Percentiles rank a stretch among this genome's conserved stretches.
These are phyloP conservation scores for Liriodendron chinense DNA, from an alignment of 164 flowering plant genomes.

Conservation along the genomic window DNA sequence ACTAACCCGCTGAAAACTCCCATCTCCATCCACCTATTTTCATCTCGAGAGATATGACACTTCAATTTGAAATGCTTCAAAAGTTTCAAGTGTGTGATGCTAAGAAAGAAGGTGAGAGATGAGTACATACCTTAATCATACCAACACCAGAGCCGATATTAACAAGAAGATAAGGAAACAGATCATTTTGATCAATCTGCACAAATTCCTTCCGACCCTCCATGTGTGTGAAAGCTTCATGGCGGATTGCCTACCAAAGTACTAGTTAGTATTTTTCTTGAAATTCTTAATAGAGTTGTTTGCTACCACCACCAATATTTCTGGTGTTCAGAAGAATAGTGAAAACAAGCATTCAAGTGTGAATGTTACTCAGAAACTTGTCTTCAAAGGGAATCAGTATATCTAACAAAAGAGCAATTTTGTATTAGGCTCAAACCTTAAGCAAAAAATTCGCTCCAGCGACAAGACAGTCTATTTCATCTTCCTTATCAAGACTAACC, in stretches of 20 bases:
- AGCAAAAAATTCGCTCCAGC: conserved; percentile 96
- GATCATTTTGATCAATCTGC: conserved; percentile 89
- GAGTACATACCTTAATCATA: conserved; percentile 68
- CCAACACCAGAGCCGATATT: conserved; percentile 96
- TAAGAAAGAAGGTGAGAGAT: not conserved
- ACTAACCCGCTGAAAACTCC: conserved; percentile 80
- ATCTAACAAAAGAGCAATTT: not conserved
- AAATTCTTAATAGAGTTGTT: conserved; percentile 1
- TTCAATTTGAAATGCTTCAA: not conserved
- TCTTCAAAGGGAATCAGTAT: too few species aligned
- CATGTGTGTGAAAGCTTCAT: conserved; percentile 98
- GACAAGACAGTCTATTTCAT: conserved; percentile 95
- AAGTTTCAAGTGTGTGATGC: not conserved
- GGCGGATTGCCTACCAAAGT: conserved; percentile 72
- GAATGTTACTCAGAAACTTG: not conserved
- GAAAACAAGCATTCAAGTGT: not conserved
- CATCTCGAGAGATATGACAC: conserved; percentile 12
- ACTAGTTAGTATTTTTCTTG: not conserved
- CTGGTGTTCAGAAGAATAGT: not conserved
- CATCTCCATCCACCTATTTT: conserved; percentile 85
- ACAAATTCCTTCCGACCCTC: conserved; percentile 97
- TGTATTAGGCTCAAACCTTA: conserved; percentile 48
- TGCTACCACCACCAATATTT: not conserved
- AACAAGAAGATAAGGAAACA: conserved; percentile 97
- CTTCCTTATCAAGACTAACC: conserved; percentile 92